Base-by-base conservation (phyloP, 306 rosid species). In the Begonia peltatifolia region DNA sequence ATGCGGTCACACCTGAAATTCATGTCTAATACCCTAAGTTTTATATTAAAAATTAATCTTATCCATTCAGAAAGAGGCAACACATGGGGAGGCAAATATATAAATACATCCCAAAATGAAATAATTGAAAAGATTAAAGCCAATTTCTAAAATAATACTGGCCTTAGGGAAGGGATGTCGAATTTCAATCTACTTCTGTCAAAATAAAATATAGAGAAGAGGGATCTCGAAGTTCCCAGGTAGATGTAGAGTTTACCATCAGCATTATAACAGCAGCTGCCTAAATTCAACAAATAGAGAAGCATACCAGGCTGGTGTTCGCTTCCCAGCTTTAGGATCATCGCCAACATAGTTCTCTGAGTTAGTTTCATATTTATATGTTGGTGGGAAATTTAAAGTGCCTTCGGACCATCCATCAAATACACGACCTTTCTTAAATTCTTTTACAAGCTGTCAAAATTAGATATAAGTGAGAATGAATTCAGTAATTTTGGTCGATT, bases 371-470 rank as follows among this genome's bases (percentile, higher is more conserved):
- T 86, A 86, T 69, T 92, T 92, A 36, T 92, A 86, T n/a, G 96
- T 92, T 14, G 99, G 99, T 15, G 93, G 75, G 48, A 92, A 92
- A 66, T 63, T 77, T 54, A 92, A 54, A n/a, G 12, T 44, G 62
- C 94, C 95, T 75, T 92, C 94, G 23, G 82, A 80, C 99, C 96
- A 92, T 71, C 99, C 96, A 59, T 66, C 88, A 77, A 92, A 92
- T 65, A 70, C 72, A 46, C 83, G 65, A 11, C 95, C 97, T 58
- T 76, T 79, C 60, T 57, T 55, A 14, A 80, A 22, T 63, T 89
- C 90, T 58, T 66, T 69, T 14, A n/a, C 53, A 57, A 89, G 93
- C 95, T 89, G 84, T 54, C 67, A 84, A 51, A 54, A 69, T 52
- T 52, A 62, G 47, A 68, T 53, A 47, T 65, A 63, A 75, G 64